Evolutionary conservation across 441 rosid genomes (phyloP).

Genomic region (Gossypium schwendimanii): DNA sequence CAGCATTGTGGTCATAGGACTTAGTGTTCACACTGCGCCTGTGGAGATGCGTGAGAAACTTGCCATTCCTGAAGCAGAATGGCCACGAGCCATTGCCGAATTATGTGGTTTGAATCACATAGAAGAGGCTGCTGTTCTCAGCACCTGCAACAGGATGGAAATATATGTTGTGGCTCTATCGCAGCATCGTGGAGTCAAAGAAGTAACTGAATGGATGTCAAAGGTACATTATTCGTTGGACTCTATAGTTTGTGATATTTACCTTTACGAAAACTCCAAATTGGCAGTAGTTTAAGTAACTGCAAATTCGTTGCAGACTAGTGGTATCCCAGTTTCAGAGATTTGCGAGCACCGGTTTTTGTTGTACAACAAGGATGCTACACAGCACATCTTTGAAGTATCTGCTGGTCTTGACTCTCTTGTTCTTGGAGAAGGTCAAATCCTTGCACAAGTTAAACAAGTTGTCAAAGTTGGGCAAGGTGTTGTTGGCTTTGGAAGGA

Average conservation of each 20-base stretch:
- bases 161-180: conserved; percentile 89
- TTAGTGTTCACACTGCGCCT: conserved; percentile 79
- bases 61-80: conserved; percentile 97
- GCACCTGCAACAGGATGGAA: conserved; percentile 97
- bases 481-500: conserved; percentile 85
- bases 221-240: conserved; percentile 44
- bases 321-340: conserved; percentile 80
- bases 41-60: conserved; percentile 97
- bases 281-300: neutral
- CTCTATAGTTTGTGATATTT: neutral
- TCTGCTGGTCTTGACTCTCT: conserved; percentile 95
- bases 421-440: conserved; percentile 93
- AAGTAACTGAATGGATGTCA: conserved; percentile 98
- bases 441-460: conserved; percentile 95
- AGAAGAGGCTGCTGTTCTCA: conserved; percentile 97
- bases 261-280: neutral
- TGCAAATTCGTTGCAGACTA: conserved; percentile 43
- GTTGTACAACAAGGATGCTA: conserved; percentile 72
- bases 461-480: conserved; percentile 87
- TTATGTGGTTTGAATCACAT: conserved; percentile 80
- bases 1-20: conserved; percentile 87
- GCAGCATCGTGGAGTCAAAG: conserved; percentile 92
- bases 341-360: conserved; percentile 73
- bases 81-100: conserved; percentile 87
- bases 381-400: conserved; percentile 83